Percentiles rank a stretch among this genome's conserved stretches.
Conservation (phyloP, 768 basidiomycete species). For the Calocybe cyanea region DNA sequence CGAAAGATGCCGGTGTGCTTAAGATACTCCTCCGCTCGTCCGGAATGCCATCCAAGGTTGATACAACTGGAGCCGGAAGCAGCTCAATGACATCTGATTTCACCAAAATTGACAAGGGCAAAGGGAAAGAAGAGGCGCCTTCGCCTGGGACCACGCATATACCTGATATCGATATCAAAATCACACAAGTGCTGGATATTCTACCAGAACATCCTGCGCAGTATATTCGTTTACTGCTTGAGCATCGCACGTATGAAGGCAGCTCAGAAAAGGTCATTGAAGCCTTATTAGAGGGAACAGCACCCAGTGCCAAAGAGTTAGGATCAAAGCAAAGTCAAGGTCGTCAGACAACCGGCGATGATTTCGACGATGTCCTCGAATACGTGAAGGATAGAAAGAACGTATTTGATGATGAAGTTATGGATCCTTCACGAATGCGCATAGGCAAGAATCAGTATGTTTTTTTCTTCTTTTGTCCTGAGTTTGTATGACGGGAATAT, state of each 20-base stretch:
- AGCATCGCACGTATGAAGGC: conserved; percentile 44
- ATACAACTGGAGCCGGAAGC: conserved; percentile 25
- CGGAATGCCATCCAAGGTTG: conserved; percentile 39
- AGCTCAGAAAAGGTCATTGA: conserved; percentile 61
- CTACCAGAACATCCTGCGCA: conserved; percentile 55
- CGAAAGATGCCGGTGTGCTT: conserved; percentile 51
- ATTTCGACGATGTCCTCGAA: conserved; percentile 12
- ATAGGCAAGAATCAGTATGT: conserved; percentile 57
- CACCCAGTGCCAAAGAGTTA: conserved; percentile 37
- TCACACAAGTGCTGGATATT: conserved; percentile 73
- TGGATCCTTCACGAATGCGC: conserved; percentile 59
- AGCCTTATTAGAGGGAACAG: conserved; percentile 73
- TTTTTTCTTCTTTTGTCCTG: neutral
- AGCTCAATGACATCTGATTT: conserved; percentile 1
- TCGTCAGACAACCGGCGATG: neutral
- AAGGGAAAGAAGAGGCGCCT: conserved; percentile 41
- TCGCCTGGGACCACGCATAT: conserved; percentile 24
- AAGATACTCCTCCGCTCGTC: conserved; percentile 63
- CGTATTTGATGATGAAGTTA: conserved; percentile 66
- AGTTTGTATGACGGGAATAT: conserved; percentile 2
- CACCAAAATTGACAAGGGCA: conserved; percentile 14
- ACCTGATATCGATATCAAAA: conserved; percentile 49
- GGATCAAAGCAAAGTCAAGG: neutral
- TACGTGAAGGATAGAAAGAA: conserved; percentile 54
- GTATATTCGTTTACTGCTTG: conserved; percentile 59